Base-by-base conservation (phyloP, 2,329 filamentous ascomycete genomes). In the Endothia cerciana region DNA sequence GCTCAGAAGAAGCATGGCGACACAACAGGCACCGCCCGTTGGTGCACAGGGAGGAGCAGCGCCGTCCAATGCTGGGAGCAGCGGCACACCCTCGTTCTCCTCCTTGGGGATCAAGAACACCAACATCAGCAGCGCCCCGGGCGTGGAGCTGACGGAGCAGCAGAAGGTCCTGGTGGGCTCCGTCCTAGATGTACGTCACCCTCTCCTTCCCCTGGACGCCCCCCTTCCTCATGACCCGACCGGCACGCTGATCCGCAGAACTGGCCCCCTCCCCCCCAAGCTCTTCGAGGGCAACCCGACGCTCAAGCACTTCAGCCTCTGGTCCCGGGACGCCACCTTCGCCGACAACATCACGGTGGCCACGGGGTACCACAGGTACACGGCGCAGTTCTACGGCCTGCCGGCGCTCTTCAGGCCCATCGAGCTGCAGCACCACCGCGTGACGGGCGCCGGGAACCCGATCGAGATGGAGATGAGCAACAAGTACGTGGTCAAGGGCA, bases 241-340 rank as follows among this genome's bases (percentile, higher is more conserved):
- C 33, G 5, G 13, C 47, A 7, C 13, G 22, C 36, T 45, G 55
- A 41, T n/a, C n/a, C n/a, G n/a, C n/a, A n/a, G n/a, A n/a, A n/a
- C n/a, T n/a, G n/a, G n/a, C n/a, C n/a, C n/a, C n/a, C n/a, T n/a
- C n/a, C n/a, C n/a, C n/a, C n/a, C n/a, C n/a, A n/a, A n/a, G 80
- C 82, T 89, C 58, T 89, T 89, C 72, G 83, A 85, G 41, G 87
- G 87, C 56, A 80, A 82, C 22, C 85, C 87, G 0, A 85, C 85
- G 1, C 79, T 88, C 2, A 80, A 81, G 49, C 88, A 89, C 72
- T 80, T 89, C 56, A 76, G 79, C 17, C 79, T 90, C 30, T 90
- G 87, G 87, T 79, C 78, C 59, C 84, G 85, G 65, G 80, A 85
- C 45, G 87, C 81, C 8, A 81, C 79, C 0, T 89, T 90, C 74